Conservation (phyloP, 176 grass and related monocot species). For the Zea mays region Zm-B73-REFERENCE-NAM-5.0 NC_050099.1:129515501-129516000, state of each 20-base stretch:
- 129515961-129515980: constrained; percentile 23
- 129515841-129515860: constrained; percentile 15
- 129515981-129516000: not conserved
- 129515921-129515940: constrained; percentile 19
- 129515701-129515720: not conserved
- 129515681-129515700: not conserved
- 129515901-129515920: not conserved
- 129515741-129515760: not conserved
- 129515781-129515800: not conserved
- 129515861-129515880: not conserved
- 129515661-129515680: constrained; percentile 1
- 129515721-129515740: not conserved
- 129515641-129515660: not conserved
- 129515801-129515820: constrained; percentile 5
- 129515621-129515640: not conserved
- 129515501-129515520: constrained; percentile 60
- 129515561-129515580: constrained; percentile 4
- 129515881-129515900: not conserved
- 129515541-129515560: constrained; percentile 31
- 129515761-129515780: too few relatives aligned
- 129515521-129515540: constrained; percentile 68
- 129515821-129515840: not conserved
- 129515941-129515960: constrained; percentile 2
- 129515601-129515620: not conserved
- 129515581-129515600: constrained; percentile 5